Evolutionary conservation across 805 yeast species (phyloP), one percentile per base, ranked within the genome.

Genomic region (Sungouiozyma ichnusensis): DNA sequence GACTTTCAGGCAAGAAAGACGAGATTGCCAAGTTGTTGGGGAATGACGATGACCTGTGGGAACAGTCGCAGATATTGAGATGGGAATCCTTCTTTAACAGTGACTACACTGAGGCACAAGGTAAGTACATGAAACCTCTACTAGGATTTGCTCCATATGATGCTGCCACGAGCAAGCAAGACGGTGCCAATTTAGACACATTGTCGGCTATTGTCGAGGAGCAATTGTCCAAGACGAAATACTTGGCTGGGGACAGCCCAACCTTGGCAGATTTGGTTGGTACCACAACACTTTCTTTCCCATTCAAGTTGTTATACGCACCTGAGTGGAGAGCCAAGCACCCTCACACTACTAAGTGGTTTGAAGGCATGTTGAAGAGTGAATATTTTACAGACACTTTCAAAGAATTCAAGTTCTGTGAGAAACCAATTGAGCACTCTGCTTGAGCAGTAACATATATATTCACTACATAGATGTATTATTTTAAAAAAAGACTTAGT

Each of bases 1-100:
- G 57, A 41, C 56, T 66, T 9, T 53, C 63, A 34, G 54, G 56
- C 27, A 64, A 61, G 24, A 58, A 60, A 44, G 48, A 67, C 60
- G 50, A 53, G 24, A 53, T 55, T 43, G 56, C 64, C 42, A 64
- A 64, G 48, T 70, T 81, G 50, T 67, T 76, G 49, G 96, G 95
- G 55, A 39, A 46, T 1, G 45, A 45, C 4, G 36, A 36, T 17
- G 48, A 38, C 8, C 17, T 18, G 24, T 27, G 40, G 48, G 36
- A 84, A 81, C 52, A 70, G 60, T 48, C 55, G 16, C 41, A 43
- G 16, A 69, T 85, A 55, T 63, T 86, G 53, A 78, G 69, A 65
- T 87, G 94, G 92, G 55, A 78, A 60, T 82, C 94, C 2, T 68
- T 83, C 51, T 68, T 77, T 61, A 84, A 80, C 71, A 56, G 76